Conservation (phyloP, 2,329 filamentous ascomycete genomes). For the Blumeria graminis region DNA sequence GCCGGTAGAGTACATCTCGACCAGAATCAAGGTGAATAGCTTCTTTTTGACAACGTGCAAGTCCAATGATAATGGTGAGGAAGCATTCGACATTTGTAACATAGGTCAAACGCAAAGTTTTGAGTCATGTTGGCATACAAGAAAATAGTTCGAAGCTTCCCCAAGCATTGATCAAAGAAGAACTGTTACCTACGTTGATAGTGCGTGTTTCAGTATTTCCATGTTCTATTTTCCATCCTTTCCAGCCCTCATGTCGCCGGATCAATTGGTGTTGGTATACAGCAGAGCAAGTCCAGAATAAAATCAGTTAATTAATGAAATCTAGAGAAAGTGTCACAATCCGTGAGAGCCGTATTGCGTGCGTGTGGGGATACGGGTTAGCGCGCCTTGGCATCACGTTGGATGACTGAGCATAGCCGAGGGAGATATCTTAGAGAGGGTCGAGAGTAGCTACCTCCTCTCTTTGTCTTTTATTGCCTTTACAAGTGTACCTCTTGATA, state of each 20-base stretch:
- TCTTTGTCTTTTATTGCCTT: no score
- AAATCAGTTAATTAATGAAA: no score
- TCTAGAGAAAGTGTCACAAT: no score
- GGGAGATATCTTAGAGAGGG: no score
- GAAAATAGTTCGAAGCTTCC: neutral
- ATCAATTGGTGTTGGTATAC: no score
- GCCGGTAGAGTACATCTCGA: neutral
- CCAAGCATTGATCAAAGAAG: neutral
- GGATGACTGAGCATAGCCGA: no score
- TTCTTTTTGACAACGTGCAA: neutral
- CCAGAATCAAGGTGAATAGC: neutral
- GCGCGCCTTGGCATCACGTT: no score
- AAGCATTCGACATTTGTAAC: neutral
- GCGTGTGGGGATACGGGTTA: no score
- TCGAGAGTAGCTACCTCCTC: no score
- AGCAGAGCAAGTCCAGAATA: no score
- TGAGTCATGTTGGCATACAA: neutral
- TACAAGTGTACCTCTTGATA: no score
- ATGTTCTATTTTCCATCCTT: neutral
- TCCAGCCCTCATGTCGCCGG: neutral
- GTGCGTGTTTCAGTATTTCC: neutral
- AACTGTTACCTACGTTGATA: neutral
- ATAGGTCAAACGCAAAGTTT: neutral
- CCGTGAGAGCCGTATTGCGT: no score
- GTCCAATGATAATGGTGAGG: neutral